phyloP scores from a whole-genome alignment of 2,329 filamentous ascomycete species.

The Triangularia setosa region DNA sequence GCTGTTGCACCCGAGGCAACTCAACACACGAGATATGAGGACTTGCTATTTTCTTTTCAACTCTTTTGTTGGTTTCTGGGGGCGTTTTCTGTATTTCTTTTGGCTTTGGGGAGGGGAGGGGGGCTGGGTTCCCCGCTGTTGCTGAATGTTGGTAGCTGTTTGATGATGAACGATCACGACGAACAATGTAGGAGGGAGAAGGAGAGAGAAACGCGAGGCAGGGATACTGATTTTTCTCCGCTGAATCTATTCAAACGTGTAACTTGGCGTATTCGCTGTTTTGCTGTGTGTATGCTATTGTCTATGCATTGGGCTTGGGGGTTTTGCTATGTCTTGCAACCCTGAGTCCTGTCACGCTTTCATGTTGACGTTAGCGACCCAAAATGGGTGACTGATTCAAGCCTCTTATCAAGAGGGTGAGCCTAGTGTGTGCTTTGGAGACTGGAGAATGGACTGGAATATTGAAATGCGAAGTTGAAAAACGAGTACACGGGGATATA shows the following conservation, averaged over 20 bases:
- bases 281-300: neutral
- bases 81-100: conserved; percentile 7
- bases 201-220: neutral
- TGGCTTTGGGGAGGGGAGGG: neutral
- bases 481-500: neutral
- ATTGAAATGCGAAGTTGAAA: neutral
- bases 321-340: neutral
- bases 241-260: neutral
- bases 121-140: neutral
- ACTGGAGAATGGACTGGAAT: neutral
- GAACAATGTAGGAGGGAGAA: neutral
- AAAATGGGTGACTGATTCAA: neutral
- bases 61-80: conserved; percentile 17
- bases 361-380: neutral
- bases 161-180: conserved; percentile 2
- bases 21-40: conserved; percentile 20
- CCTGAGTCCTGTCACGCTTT: neutral
- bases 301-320: conserved; percentile 4
- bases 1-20: neutral
- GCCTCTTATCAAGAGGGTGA: neutral
- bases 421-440: neutral
- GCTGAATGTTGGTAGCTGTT: neutral
- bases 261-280: neutral
- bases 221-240: neutral
- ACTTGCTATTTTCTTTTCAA: conserved; percentile 1